Conservation (phyloP, 495 filamentous ascomycete genomes). For the Gamarada debralockiae region DNA sequence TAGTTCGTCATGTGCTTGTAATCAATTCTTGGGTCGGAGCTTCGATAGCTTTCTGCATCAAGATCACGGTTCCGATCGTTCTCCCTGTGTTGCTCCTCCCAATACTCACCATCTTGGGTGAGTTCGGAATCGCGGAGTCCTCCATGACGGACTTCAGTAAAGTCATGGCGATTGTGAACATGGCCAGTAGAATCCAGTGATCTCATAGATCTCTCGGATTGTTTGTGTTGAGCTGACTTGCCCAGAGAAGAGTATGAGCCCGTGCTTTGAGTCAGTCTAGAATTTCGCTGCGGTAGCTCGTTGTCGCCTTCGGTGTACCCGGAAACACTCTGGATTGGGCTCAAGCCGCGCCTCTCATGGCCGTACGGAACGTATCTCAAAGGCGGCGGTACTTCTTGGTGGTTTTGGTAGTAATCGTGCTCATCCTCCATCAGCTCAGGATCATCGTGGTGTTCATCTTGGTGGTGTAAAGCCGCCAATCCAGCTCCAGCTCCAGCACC, state of each 20-base stretch:
- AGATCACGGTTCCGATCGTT: slow-evolving; percentile 50
- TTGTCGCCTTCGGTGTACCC: slow-evolving; percentile 58
- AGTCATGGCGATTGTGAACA: slow-evolving; percentile 27
- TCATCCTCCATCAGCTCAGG: slow-evolving; percentile 41
- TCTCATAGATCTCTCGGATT: slow-evolving; percentile 19
- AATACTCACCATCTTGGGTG: slow-evolving; percentile 36
- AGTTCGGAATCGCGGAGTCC: slow-evolving; percentile 32
- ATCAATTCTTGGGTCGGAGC: slow-evolving; percentile 37
- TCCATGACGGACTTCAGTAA: slow-evolving; percentile 25
- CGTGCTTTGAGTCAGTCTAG: slow-evolving; percentile 39
- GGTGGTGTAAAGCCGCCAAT: slow-evolving; percentile 39
- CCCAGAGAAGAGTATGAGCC: slow-evolving; percentile 39
- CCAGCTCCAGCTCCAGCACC: slow-evolving; percentile 43
- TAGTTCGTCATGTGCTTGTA: slow-evolving; percentile 55
- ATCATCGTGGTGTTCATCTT: slow-evolving; percentile 35
- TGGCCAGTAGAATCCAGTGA: slow-evolving; percentile 21
- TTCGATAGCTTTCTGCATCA: slow-evolving; percentile 37
- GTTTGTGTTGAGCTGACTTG: slow-evolving; percentile 19
- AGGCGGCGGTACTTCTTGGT: slow-evolving; percentile 50
- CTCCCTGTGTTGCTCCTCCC: slow-evolving; percentile 48
- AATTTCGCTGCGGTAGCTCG: slow-evolving; percentile 46
- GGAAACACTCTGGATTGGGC: slow-evolving; percentile 85
- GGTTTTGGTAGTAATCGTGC: slow-evolving; percentile 38
- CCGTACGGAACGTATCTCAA: slow-evolving; percentile 52
- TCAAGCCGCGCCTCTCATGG: slow-evolving; percentile 60